Percentiles rank a stretch among this genome's conserved stretches.
Evolutionary conservation across 2,329 filamentous ascomycete species (phyloP).

Genomic region (Alternaria triticimaculans): DNA sequence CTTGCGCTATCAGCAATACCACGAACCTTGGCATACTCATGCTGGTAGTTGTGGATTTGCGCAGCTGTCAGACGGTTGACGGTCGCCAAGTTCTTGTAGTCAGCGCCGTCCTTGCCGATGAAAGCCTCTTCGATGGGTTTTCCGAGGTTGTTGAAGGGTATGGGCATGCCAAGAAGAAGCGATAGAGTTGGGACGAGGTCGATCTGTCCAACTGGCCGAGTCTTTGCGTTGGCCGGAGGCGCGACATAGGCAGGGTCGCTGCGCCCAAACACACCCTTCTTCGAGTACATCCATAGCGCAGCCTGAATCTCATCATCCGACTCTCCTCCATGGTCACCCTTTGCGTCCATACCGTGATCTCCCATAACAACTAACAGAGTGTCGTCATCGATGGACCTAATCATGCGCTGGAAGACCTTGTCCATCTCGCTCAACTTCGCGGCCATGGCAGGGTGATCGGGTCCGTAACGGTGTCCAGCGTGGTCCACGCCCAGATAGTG

Average conservation of each 20-base stretch:
- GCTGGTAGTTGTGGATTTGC: slow-evolving; percentile 88
- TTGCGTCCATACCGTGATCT: slow-evolving; percentile 98
- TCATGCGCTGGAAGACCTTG: slow-evolving; percentile 73
- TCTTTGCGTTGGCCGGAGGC: slow-evolving; percentile 75
- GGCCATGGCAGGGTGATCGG: slow-evolving; percentile 89
- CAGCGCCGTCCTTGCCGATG: slow-evolving; percentile 69
- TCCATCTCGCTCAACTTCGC: slow-evolving; percentile 94
- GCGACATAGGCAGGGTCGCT: slow-evolving; percentile 65
- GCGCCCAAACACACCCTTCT: slow-evolving; percentile 82
- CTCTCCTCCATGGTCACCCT: slow-evolving; percentile 98
- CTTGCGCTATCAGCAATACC: slow-evolving; percentile 69
- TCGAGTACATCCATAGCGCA: slow-evolving; percentile 98
- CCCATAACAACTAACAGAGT: slow-evolving; percentile 95
- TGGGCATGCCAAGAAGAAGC: slow-evolving; percentile 85
- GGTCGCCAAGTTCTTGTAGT: slow-evolving; percentile 77
- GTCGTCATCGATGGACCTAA: slow-evolving; percentile 76
- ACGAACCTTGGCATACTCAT: slow-evolving; percentile 77
- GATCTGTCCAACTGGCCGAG: slow-evolving; percentile 80
- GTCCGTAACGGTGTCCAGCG: slow-evolving; percentile 94
- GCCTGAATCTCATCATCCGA: slow-evolving; percentile 95
- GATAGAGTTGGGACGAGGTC: slow-evolving; percentile 93
- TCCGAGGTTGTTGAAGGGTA: slow-evolving; percentile 95
- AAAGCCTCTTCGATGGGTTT: slow-evolving; percentile 95
- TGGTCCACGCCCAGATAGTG: slow-evolving; percentile 97
- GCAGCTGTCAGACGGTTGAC: slow-evolving; percentile 80